A percentile compares a stretch with the other conserved stretches of the same genome.
Evolutionary conservation across 768 basidiomycete species (phyloP).

Genomic region (Myochromella boudieri): DNA sequence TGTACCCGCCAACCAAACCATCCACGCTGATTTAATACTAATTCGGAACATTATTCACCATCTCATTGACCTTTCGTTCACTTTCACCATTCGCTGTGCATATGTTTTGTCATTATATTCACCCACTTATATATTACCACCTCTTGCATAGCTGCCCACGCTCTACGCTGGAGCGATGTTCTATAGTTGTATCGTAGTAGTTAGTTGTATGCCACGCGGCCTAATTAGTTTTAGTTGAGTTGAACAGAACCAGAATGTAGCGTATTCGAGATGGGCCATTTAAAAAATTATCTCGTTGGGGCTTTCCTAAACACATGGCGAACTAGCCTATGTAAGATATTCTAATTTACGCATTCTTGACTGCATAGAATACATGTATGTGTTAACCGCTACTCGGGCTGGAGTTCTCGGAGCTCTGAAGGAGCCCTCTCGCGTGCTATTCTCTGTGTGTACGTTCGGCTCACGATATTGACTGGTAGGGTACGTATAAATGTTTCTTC

Average conservation of each 20-base stretch:
- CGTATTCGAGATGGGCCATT: not conserved
- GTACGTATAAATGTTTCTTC: conserved; percentile 4
- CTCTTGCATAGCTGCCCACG: conserved; percentile 5
- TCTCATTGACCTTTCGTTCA: not conserved
- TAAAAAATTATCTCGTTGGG: conserved; percentile 6
- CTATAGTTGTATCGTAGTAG: conserved; percentile 16
- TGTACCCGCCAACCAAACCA: too few relatives aligned
- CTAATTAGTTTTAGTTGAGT: conserved; percentile 24
- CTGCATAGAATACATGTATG: not conserved
- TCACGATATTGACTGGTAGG: conserved; percentile 72
- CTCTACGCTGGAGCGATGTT: conserved; percentile 12
- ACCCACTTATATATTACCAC: conserved; percentile 8
- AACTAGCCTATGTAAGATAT: not conserved
- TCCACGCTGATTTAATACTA: too few relatives aligned
- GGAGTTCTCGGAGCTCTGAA: not conserved
- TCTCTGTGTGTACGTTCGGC: conserved; percentile 64
- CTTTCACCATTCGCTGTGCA: conserved; percentile 6
- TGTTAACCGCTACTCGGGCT: not conserved
- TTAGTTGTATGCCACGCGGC: conserved; percentile 1
- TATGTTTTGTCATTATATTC: not conserved
- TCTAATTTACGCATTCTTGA: not conserved
- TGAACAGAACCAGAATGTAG: not conserved
- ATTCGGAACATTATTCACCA: too few relatives aligned
- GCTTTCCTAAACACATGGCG: not conserved
- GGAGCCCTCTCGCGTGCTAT: conserved; percentile 42